These are phyloP conservation scores for Ophiocordyceps camponoti-floridani DNA, from an alignment of 2,329 filamentous ascomycete genomes.

Conservation along the genomic window DNA sequence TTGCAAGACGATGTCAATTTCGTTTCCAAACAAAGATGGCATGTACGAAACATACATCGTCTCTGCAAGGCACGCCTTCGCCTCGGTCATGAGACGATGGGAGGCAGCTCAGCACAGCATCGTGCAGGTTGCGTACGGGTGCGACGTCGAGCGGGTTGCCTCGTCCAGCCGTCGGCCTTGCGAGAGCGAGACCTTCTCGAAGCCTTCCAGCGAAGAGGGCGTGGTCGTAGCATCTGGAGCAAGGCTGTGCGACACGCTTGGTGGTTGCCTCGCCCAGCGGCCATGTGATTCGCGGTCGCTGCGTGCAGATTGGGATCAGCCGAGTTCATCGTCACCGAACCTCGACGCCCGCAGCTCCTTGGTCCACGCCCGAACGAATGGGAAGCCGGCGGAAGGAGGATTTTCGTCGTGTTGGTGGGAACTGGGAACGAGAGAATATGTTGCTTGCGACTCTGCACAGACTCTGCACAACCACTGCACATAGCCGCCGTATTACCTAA, in stretches of 20 bases:
- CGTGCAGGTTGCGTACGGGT: not conserved
- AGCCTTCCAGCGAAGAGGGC: constrained; percentile 1
- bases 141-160: not conserved
- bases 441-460: too few relatives aligned
- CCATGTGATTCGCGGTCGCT: constrained; percentile 1
- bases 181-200: constrained; percentile 2
- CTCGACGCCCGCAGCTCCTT: not conserved
- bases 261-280: not conserved
- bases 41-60: not conserved
- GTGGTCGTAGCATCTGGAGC: not conserved
- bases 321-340: not conserved
- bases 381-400: not conserved
- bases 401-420: not conserved
- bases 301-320: constrained; percentile 1
- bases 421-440: too few relatives aligned
- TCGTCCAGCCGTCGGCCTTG: not conserved
- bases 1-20: not conserved
- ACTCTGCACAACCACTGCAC: not conserved
- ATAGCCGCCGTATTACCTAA: not conserved
- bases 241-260: not conserved
- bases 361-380: constrained; percentile 1
- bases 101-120: not conserved
- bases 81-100: not conserved
- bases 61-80: constrained; percentile 1
- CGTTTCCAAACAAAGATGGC: not conserved